These are phyloP conservation scores for Quercus gilva DNA, from an alignment of 306 rosid genomes.

Conservation along the genomic window DNA sequence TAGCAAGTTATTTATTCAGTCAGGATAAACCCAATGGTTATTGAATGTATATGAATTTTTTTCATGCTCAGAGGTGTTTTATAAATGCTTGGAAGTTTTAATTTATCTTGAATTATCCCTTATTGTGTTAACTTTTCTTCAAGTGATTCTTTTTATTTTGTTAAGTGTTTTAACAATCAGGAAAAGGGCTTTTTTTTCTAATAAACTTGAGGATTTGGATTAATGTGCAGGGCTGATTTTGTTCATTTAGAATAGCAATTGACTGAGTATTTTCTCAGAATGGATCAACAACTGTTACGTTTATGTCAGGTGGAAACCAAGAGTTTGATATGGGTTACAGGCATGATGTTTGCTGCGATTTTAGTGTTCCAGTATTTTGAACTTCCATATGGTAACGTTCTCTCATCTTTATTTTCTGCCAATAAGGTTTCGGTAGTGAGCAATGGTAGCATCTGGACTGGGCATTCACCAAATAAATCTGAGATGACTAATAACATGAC, in stretches of 20 bases:
- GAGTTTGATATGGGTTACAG: conserved; percentile 53
- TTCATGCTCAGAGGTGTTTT: background rate
- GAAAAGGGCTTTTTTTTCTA: conserved; percentile 9
- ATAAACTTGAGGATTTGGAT: conserved; percentile 17
- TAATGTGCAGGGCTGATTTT: conserved; percentile 40
- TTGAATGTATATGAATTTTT: background rate
- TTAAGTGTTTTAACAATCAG: background rate
- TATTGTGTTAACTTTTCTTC: background rate
- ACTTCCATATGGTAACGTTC: conserved; percentile 41
- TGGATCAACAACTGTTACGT: conserved; percentile 51
- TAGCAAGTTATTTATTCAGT: background rate
- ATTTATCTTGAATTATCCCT: background rate
- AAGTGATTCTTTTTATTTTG: conserved; percentile 6
- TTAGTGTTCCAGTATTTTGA: conserved; percentile 50
- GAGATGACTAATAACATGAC: conserved; percentile 17
- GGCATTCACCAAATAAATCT: conserved; percentile 25
- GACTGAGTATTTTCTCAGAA: conserved; percentile 28
- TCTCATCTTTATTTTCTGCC: conserved; percentile 35
- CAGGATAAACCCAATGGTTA: background rate
- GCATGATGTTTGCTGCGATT: conserved; percentile 49
- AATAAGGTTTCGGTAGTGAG: conserved; percentile 21
- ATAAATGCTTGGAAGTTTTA: background rate
- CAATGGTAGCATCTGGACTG: conserved; percentile 25
- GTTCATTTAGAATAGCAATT: conserved; percentile 22
- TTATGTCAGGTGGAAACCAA: conserved; percentile 41